Conservation (phyloP, 2,329 filamentous ascomycete genomes). For the Diplodia sapinea region DNA sequence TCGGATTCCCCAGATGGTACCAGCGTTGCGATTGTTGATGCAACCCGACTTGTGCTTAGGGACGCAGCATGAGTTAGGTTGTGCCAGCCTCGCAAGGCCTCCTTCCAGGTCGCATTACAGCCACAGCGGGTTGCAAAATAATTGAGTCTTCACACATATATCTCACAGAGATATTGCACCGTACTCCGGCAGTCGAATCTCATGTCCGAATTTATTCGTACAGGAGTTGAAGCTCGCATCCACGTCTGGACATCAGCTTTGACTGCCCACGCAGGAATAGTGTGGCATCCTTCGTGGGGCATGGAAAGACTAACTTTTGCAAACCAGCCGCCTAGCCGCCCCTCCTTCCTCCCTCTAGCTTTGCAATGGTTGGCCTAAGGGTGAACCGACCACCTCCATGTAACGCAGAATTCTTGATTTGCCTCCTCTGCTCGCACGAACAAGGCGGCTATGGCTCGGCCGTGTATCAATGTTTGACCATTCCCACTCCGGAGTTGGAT, state of each 20-base stretch:
- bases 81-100: neutral
- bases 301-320: too few species aligned
- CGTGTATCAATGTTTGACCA: neutral
- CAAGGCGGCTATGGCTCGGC: slow-evolving; percentile 8
- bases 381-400: slow-evolving; percentile 1
- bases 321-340: neutral
- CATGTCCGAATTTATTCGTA: too few species aligned
- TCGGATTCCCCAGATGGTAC: slow-evolving; percentile 80
- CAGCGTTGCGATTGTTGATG: slow-evolving; percentile 59
- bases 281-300: too few species aligned
- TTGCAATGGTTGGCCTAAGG: neutral
- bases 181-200: too few species aligned
- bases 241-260: too few species aligned
- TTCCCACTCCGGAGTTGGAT: neutral
- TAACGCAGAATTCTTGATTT: slow-evolving; percentile 24
- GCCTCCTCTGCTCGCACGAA: slow-evolving; percentile 1
- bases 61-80: neutral
- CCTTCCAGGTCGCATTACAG: neutral
- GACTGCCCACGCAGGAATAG: too few species aligned
- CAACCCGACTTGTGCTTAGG: neutral
- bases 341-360: neutral
- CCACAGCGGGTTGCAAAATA: neutral
- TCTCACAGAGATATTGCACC: too few species aligned
- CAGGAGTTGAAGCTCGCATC: too few species aligned
- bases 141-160: too few species aligned